Evolutionary conservation across 2,329 filamentous ascomycete species (phyloP), one percentile per base, ranked within the genome.

Genomic region (Sclerotinia trifoliorum): DNA sequence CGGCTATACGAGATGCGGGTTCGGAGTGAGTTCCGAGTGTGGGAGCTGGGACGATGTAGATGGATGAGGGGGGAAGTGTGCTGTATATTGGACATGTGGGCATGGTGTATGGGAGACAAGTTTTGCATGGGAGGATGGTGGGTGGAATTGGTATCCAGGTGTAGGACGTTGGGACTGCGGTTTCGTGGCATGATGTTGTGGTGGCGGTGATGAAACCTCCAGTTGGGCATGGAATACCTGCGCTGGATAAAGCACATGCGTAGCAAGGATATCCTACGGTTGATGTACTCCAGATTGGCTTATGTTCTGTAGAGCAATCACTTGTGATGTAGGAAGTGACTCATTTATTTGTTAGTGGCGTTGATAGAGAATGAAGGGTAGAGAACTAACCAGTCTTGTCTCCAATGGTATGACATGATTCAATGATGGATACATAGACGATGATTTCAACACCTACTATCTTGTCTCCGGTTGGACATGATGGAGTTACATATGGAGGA

Each of bases 401-500:
- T 44, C 57, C 72, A 58, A 62, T 21, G 15, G 69, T 73, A 1
- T 72, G 73, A 52, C 75, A 78, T n/a, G 73, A 62, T 57, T 77
- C 76, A 11, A 73, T 73, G 26, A 78, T 70, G 8, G 75, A 73
- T 39, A 78, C 71, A 55, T 77, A 71, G 42, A 77, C 68, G 29
- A 79, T 74, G 24, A 78, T 71, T 67, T 79, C 77, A 52, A 79
- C 68, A 57, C 77, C 78, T 32, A 79, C 73, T 66, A 74, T 69
- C 57, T 70, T 64, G 19, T 69, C 51, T 13, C 17, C 26, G 7
- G 57, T 65, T 57, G 72, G 71, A 24, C 63, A 52, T 6, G 67
- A 15, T 4, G 72, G 71, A 19, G 72, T 73, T 19, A 72, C 68
- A 48, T 65, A 72, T 52, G 72, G 68, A 29, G 70, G 68, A 29